Conservation (phyloP, 805 yeast species). For the Lipomyces chichibuensis region DNA sequence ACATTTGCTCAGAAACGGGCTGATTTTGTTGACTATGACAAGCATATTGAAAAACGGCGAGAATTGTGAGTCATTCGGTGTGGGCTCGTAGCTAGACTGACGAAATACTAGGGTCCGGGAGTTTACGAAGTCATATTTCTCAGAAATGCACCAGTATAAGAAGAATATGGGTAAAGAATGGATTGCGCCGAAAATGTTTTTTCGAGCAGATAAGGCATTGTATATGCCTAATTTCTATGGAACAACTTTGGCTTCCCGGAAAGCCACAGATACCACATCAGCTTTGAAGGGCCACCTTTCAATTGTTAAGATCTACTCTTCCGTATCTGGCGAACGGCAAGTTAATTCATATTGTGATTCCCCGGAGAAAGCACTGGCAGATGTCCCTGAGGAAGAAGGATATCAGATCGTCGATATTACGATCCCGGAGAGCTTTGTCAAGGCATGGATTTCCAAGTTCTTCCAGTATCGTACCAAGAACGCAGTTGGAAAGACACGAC, state of each 20-base stretch:
- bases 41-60: slow-evolving; percentile 53
- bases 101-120: slow-evolving; percentile 44
- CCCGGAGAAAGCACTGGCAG: slow-evolving; percentile 47
- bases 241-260: slow-evolving; percentile 52
- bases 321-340: slow-evolving; percentile 71
- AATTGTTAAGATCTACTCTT: slow-evolving; percentile 66
- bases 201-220: slow-evolving; percentile 68
- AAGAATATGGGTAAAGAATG: slow-evolving; percentile 86
- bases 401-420: slow-evolving; percentile 77
- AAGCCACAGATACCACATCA: slow-evolving; percentile 44
- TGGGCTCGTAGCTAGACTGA: neutral
- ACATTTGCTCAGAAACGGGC: slow-evolving; percentile 47
- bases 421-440: slow-evolving; percentile 71
- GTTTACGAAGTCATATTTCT: slow-evolving; percentile 68
- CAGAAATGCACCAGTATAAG: slow-evolving; percentile 59
- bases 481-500: slow-evolving; percentile 54
- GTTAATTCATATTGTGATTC: slow-evolving; percentile 61
- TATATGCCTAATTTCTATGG: slow-evolving; percentile 81
- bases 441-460: slow-evolving; percentile 63
- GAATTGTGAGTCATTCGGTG: slow-evolving; percentile 51
- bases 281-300: slow-evolving; percentile 57
- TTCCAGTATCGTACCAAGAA: slow-evolving; percentile 53
- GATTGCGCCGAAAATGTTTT: slow-evolving; percentile 76
- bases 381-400: slow-evolving; percentile 48
- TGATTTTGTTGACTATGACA: slow-evolving; percentile 55